These are phyloP conservation scores for Ascodesmis nigricans DNA, from an alignment of 495 filamentous ascomycete species.

Conservation along the genomic window DNA sequence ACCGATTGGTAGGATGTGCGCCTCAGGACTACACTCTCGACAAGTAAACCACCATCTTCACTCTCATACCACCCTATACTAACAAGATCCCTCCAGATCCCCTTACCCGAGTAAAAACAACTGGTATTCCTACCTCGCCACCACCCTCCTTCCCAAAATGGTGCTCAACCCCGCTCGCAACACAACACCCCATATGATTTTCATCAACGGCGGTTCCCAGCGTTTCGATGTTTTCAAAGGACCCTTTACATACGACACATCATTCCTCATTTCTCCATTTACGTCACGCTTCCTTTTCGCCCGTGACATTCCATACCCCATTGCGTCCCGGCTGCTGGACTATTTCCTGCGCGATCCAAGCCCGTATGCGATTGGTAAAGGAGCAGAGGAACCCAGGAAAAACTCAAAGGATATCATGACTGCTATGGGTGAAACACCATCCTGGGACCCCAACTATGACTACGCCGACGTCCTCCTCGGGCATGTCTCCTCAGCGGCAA, in stretches of 20 bases:
- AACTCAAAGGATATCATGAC: too few species aligned
- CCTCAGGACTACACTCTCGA: constrained; percentile 57
- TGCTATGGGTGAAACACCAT: not conserved
- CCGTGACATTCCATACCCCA: constrained; percentile 51
- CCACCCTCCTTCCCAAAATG: constrained; percentile 44
- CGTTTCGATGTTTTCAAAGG: constrained; percentile 93
- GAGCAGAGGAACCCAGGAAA: too few species aligned
- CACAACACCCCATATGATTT: constrained; percentile 38
- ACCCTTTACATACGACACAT: constrained; percentile 64
- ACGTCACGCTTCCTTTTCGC: constrained; percentile 57
- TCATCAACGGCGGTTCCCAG: constrained; percentile 74
- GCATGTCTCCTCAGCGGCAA: too few species aligned
- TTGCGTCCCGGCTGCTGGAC: constrained; percentile 44
- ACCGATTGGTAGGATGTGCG: constrained; percentile 57
- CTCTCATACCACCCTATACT: not conserved
- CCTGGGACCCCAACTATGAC: not conserved
- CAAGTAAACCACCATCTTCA: constrained; percentile 6
- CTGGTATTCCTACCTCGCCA: constrained; percentile 62
- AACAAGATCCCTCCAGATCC: constrained; percentile 28
- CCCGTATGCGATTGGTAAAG: too few species aligned
- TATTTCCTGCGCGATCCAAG: constrained; percentile 48
- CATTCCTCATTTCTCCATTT: constrained; percentile 75
- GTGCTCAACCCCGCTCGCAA: constrained; percentile 29
- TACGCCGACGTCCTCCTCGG: constrained; percentile 18
- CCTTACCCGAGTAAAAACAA: constrained; percentile 46